Percentiles rank a stretch among this genome's conserved stretches.
Evolutionary conservation across 108 stramenopile species (phyloP).

Genomic region (Pseudonitzschia multistriata): DNA sequence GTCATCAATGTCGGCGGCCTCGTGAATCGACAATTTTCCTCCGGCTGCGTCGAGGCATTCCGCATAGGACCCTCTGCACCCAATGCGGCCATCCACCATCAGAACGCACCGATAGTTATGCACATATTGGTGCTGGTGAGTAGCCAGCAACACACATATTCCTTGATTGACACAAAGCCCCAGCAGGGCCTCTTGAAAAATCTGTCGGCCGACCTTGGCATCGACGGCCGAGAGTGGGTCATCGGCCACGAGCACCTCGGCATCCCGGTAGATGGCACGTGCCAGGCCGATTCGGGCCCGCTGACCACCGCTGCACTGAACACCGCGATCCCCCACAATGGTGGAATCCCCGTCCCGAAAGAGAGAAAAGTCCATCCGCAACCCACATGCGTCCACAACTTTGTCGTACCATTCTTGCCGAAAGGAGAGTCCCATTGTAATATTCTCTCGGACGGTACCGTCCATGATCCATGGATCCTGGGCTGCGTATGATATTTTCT

Average conservation of each 20-base stretch:
- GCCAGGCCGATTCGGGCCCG: conserved; percentile 85
- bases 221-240: conserved; percentile 97
- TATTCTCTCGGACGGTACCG: conserved; percentile 86
- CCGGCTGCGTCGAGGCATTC: conserved; percentile 60
- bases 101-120: conserved; percentile 65
- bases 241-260: conserved; percentile 81
- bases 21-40: conserved; percentile 43
- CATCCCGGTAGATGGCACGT: conserved; percentile 57
- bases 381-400: conserved; percentile 74
- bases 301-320: conserved; percentile 93
- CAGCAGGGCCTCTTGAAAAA: conserved; percentile 82
- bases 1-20: conserved; percentile 17
- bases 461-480: conserved; percentile 94
- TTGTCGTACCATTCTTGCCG: conserved; percentile 56
- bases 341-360: conserved; percentile 79
- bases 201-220: conserved; percentile 70
- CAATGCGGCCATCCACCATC: conserved; percentile 62
- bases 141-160: conserved; percentile 83
- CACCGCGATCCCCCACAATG: conserved; percentile 90
- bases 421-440: conserved; percentile 65
- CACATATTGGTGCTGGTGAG: conserved; percentile 93
- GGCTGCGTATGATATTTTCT: conserved; percentile 74
- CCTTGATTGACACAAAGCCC: conserved; percentile 48
- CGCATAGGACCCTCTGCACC: conserved; percentile 64
- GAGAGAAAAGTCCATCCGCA: conserved; percentile 67